phyloP scores from a whole-genome alignment of 148 eudicot genomes.

The Rhododendron ferrugineum region DNA sequence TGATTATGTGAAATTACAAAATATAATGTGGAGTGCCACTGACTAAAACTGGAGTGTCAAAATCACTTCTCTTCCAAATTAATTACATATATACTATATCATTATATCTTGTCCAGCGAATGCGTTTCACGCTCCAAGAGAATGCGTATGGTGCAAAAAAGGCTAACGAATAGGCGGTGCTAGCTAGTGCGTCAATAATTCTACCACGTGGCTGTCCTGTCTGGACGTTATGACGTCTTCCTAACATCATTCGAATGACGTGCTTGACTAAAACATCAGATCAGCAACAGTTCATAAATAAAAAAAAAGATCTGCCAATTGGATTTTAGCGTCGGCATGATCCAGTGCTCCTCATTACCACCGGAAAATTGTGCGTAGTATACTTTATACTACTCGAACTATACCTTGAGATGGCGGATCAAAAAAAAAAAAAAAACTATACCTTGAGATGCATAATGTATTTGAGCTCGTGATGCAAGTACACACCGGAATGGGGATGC shows the following conservation, averaged over 20 bases:
- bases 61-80: no score
- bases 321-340: background rate
- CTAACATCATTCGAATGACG: background rate
- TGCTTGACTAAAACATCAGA: background rate
- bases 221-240: background rate
- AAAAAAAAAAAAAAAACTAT: no score
- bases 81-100: no score
- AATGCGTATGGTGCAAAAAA: background rate
- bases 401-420: background rate
- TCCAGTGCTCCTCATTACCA: background rate
- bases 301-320: background rate
- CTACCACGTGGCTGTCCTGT: conserved; percentile 3
- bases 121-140: background rate
- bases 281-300: background rate
- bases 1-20: no score
- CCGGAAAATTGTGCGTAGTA: background rate
- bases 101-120: background rate
- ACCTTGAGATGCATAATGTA: background rate
- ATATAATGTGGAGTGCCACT: no score
- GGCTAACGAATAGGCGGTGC: background rate
- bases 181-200: conserved; percentile 1
- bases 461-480: background rate
- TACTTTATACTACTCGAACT: background rate
- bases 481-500: no score
- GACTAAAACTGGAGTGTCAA: no score